A percentile compares a stretch with the other conserved stretches of the same genome.
phyloP scores from a whole-genome alignment of 169 alveolate species.

The Perkinsus olseni region DNA sequence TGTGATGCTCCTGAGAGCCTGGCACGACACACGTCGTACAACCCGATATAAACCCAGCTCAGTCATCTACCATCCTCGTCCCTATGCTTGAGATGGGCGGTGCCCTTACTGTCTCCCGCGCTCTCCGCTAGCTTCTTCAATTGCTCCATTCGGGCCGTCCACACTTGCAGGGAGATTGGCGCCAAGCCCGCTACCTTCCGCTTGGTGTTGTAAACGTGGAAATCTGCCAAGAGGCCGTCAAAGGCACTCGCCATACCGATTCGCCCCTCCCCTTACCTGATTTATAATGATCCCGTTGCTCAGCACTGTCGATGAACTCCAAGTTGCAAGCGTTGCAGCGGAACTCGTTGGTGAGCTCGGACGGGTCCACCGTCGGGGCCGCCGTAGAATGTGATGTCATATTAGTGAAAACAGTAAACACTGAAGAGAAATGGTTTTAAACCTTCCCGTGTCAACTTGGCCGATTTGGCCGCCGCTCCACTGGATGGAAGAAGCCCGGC shows the following conservation, averaged over 20 bases:
- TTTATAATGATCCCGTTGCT: background rate
- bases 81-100: background rate
- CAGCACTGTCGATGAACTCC: background rate
- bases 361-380: background rate
- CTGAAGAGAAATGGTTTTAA: too few species aligned
- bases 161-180: background rate
- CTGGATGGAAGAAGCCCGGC: background rate
- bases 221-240: background rate
- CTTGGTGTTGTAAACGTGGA: background rate
- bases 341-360: background rate
- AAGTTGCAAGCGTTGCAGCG: background rate
- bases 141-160: background rate
- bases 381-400: background rate
- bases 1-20: background rate
- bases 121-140: background rate
- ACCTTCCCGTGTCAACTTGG: too few species aligned
- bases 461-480: background rate
- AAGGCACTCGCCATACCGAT: background rate
- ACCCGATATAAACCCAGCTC: background rate
- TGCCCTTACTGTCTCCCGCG: background rate
- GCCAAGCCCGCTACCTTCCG: background rate
- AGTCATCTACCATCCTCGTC: background rate
- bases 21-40: background rate
- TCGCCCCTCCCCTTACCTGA: background rate
- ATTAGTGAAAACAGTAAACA: background rate